Conservation (phyloP, 371 early-diverging fungal species). For the Mortierella sp. region DNA sequence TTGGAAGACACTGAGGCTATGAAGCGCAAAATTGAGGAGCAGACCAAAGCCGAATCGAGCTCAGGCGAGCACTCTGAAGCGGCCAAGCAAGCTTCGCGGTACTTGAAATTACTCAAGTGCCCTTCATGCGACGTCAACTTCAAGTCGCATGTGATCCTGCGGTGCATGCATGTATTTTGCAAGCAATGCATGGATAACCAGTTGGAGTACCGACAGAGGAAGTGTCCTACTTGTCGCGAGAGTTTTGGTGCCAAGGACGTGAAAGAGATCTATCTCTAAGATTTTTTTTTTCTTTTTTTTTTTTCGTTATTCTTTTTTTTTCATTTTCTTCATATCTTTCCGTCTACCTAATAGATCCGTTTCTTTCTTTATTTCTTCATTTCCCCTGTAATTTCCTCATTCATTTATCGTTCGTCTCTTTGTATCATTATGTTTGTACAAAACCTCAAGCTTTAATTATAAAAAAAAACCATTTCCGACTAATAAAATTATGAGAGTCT, state of each 20-base stretch:
- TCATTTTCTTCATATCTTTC: not conserved
- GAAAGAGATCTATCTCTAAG: constrained; percentile 87
- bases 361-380: not conserved
- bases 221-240: constrained; percentile 97
- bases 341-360: not conserved
- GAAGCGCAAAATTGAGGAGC: constrained; percentile 69
- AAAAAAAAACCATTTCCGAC: not conserved
- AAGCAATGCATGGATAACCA: constrained; percentile 93
- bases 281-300: not conserved
- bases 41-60: constrained; percentile 28
- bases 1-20: constrained; percentile 70
- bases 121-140: constrained; percentile 87
- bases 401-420: constrained; percentile 4
- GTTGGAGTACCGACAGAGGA: constrained; percentile 94
- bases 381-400: constrained; percentile 1
- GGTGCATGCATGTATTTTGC: constrained; percentile 98
- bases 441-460: not conserved
- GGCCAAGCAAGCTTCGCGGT: constrained; percentile 67
- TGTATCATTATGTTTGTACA: constrained; percentile 1
- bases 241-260: constrained; percentile 95
- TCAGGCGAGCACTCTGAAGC: constrained; percentile 52
- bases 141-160: constrained; percentile 85
- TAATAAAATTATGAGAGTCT: not conserved
- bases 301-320: not conserved
- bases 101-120: constrained; percentile 84